Percentiles rank a stretch among this genome's conserved stretches.
Evolutionary conservation across 306 rosid genomes (phyloP).

Genomic region (Oxytropis ochrocephala): DNA sequence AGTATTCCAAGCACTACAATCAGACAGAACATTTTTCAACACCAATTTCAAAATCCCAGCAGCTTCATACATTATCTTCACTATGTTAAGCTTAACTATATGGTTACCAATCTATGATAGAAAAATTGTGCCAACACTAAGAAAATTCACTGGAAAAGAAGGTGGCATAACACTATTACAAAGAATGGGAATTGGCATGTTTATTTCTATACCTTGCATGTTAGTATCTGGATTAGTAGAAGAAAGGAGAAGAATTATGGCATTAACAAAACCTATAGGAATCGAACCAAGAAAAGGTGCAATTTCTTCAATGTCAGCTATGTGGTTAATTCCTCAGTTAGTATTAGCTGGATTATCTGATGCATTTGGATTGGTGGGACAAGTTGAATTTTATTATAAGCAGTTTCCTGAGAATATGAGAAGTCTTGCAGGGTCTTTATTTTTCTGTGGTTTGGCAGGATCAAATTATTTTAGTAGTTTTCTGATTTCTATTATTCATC

Average conservation of each 20-base stretch:
- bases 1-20: slow-evolving; percentile 85
- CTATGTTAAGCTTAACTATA: slow-evolving; percentile 57
- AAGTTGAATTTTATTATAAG: slow-evolving; percentile 76
- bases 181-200: slow-evolving; percentile 72
- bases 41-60: slow-evolving; percentile 60
- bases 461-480: slow-evolving; percentile 42
- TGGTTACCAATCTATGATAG: slow-evolving; percentile 72
- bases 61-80: slow-evolving; percentile 55
- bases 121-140: slow-evolving; percentile 50
- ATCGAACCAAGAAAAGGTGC: slow-evolving; percentile 52
- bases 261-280: slow-evolving; percentile 45
- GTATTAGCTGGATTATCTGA: slow-evolving; percentile 52
- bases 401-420: slow-evolving; percentile 96
- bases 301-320: slow-evolving; percentile 66
- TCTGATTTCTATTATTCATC: slow-evolving; percentile 31
- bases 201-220: slow-evolving; percentile 34
- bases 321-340: slow-evolving; percentile 79
- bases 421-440: slow-evolving; percentile 72
- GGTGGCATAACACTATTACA: slow-evolving; percentile 80
- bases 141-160: slow-evolving; percentile 45
- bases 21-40: slow-evolving; percentile 41
- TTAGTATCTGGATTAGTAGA: slow-evolving; percentile 58
- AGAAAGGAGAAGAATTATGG: slow-evolving; percentile 36
- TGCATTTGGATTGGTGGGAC: slow-evolving; percentile 49
- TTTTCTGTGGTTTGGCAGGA: slow-evolving; percentile 34